Evolutionary conservation across 2,329 filamentous ascomycete genomes (phyloP).

Genomic region (Elsinoe perseae): DNA sequence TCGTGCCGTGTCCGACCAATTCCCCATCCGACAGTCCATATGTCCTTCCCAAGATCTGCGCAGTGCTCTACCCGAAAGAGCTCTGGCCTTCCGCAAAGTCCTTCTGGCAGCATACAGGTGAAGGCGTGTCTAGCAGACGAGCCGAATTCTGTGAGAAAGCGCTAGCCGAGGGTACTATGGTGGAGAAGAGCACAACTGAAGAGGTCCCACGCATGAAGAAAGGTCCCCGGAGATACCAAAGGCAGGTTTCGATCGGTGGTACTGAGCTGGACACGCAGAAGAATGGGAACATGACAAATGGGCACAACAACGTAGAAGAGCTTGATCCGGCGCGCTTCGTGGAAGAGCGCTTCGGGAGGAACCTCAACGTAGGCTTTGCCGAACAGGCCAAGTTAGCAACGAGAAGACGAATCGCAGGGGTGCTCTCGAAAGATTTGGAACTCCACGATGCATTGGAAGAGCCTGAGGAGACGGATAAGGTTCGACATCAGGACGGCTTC

Average conservation of each 20-base stretch:
- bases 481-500: conserved; percentile 51
- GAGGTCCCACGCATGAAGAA: conserved; percentile 45
- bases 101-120: conserved; percentile 95
- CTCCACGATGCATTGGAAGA: conserved; percentile 50
- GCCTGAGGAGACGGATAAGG: conserved; percentile 32
- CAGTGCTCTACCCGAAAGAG: conserved; percentile 61
- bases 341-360: conserved; percentile 89
- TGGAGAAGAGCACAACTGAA: conserved; percentile 39
- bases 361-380: conserved; percentile 72
- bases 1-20: conserved; percentile 54
- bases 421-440: conserved; percentile 65
- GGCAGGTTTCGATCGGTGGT: conserved; percentile 46
- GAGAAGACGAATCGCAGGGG: conserved; percentile 77
- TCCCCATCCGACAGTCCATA: conserved; percentile 39
- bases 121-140: conserved; percentile 82
- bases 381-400: conserved; percentile 80
- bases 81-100: conserved; percentile 71
- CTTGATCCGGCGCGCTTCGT: conserved; percentile 73
- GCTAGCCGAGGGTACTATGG: conserved; percentile 60
- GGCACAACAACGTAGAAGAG: conserved; percentile 8
- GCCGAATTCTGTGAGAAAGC: conserved; percentile 81
- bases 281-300: conserved; percentile 23
- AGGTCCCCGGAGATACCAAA: conserved; percentile 75
- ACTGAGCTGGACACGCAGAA: neutral
- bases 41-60: conserved; percentile 39